Evolutionary conservation across 176 grass and related monocot species (phyloP).

Genomic region (Chloris gayana): DNA sequence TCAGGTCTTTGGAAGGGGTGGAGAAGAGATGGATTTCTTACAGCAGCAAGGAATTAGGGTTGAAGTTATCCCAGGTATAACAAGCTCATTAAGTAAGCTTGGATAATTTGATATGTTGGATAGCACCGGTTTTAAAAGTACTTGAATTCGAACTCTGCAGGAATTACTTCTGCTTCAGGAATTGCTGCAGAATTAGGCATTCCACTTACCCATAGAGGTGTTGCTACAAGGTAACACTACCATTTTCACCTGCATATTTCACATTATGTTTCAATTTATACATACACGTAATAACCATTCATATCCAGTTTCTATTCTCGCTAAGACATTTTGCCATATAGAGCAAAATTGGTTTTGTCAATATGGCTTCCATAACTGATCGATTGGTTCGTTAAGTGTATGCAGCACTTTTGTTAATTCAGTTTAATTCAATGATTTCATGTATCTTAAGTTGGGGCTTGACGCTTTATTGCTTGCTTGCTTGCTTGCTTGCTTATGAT

Average conservation of each 20-base stretch:
- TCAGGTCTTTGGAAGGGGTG: constrained; percentile 97
- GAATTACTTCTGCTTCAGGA: constrained; percentile 96
- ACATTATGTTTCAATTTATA: not conserved
- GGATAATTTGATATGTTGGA: constrained; percentile 15
- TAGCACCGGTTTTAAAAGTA: not conserved
- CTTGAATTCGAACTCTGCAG: constrained; percentile 43
- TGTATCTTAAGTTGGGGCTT: not conserved
- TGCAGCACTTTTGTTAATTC: not conserved
- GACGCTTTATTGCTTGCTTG: not conserved
- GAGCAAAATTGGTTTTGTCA: not conserved
- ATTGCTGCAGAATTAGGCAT: constrained; percentile 97
- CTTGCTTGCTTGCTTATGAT: not conserved
- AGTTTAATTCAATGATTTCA: not conserved
- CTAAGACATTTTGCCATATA: not conserved
- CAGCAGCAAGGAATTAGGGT: constrained; percentile 93
- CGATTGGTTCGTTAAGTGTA: not conserved
- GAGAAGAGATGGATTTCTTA: constrained; percentile 99
- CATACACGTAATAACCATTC: not conserved
- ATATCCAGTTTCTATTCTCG: not conserved
- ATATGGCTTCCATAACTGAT: not conserved
- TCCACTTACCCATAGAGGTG: constrained; percentile 88
- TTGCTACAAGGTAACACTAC: constrained; percentile 77
- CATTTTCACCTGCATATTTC: constrained; percentile 11
- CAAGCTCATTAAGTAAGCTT: not conserved
- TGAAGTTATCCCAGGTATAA: constrained; percentile 89